These are phyloP conservation scores for Leccinum subfulvum DNA, from an alignment of 1,284 basidiomycete genomes.

Conservation along the genomic window DNA sequence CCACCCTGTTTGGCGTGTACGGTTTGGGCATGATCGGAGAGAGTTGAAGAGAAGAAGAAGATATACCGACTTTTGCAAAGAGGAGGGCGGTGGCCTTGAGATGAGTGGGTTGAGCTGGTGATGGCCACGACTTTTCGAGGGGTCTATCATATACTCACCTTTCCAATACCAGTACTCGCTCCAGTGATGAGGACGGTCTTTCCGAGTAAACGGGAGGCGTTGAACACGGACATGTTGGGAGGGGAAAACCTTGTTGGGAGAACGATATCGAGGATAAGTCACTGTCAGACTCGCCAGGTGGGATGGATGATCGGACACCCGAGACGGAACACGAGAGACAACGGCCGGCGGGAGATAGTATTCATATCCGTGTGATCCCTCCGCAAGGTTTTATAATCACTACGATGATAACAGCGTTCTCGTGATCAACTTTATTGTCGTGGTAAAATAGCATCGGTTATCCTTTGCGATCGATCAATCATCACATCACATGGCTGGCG, in stretches of 20 bases:
- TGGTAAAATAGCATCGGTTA: background rate
- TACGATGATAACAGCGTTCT: background rate
- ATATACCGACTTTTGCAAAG: slow-evolving; percentile 69
- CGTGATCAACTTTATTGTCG: background rate
- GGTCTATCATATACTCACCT: slow-evolving; percentile 39
- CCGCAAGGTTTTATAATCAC: background rate
- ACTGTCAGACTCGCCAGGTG: background rate
- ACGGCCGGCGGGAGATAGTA: background rate
- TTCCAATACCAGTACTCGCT: slow-evolving; percentile 81
- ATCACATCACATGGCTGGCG: slow-evolving; percentile 8
- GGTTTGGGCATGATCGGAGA: background rate
- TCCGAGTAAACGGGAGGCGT: slow-evolving; percentile 70
- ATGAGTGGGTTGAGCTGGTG: slow-evolving; percentile 5
- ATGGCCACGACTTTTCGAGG: background rate
- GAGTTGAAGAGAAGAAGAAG: background rate
- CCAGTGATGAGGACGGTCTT: slow-evolving; percentile 89
- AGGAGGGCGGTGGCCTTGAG: slow-evolving; percentile 76
- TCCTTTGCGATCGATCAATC: background rate
- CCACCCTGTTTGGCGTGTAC: slow-evolving; percentile 52
- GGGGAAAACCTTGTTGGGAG: slow-evolving; percentile 5
- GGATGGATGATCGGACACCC: slow-evolving; percentile 3
- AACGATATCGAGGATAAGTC: background rate
- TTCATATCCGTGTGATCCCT: slow-evolving; percentile 4
- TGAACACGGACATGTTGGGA: slow-evolving; percentile 72
- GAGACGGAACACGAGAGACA: background rate